Percentiles rank a stretch among this genome's conserved stretches.
phyloP scores from a whole-genome alignment of 495 filamentous ascomycete species.

The Penicillium daleae region DNA sequence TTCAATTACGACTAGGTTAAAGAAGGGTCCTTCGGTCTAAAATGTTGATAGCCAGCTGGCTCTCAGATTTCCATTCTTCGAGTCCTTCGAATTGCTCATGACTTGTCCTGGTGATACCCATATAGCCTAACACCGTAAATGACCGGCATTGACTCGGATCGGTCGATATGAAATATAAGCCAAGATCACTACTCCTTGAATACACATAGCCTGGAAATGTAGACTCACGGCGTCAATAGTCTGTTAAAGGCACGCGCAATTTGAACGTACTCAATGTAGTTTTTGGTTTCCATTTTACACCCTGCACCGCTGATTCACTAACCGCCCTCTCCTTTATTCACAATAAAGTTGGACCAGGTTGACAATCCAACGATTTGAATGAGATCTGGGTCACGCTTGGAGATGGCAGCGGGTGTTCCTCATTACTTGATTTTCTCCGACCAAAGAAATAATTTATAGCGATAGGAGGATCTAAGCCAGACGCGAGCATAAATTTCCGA shows the following conservation, averaged over 20 bases:
- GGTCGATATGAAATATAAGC: too few species aligned
- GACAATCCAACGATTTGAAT: conserved; percentile 22
- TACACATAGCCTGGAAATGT: too few species aligned
- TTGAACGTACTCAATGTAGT: too few species aligned
- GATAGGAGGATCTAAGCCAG: conserved; percentile 30
- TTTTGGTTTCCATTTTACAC: not conserved
- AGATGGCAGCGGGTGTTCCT: conserved; percentile 1
- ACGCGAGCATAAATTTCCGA: conserved; percentile 32
- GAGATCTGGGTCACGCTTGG: conserved; percentile 33
- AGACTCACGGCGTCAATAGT: too few species aligned
- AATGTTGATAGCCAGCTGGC: not conserved
- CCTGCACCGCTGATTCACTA: not conserved
- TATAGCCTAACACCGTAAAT: too few species aligned
- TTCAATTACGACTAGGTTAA: not conserved
- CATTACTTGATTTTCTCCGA: conserved; percentile 20
- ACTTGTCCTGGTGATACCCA: too few species aligned
- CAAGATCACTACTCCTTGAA: too few species aligned
- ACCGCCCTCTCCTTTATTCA: not conserved
- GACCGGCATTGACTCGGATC: too few species aligned
- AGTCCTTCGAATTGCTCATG: too few species aligned
- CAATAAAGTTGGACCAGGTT: conserved; percentile 6
- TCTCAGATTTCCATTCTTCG: too few species aligned
- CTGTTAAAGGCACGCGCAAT: too few species aligned
- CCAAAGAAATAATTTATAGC: conserved; percentile 46
- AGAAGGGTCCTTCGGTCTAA: too few species aligned